These are phyloP conservation scores for Pseudoturritis turrita DNA, from an alignment of 345 rosid species.

Conservation along the genomic window DNA sequence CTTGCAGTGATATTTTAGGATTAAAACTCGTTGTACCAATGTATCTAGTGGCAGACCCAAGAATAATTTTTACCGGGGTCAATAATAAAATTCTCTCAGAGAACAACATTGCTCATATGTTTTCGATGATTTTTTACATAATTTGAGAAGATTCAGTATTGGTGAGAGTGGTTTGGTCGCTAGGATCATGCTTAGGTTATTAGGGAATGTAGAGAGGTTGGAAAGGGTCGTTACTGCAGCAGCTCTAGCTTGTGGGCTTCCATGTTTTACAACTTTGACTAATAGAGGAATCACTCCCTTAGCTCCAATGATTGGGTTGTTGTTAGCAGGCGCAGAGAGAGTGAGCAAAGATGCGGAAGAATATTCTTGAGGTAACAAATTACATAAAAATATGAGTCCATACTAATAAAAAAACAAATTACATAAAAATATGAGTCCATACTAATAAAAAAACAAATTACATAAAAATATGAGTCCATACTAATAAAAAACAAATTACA, in stretches of 20 bases:
- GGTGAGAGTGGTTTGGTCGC: constrained; percentile 56
- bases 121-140: constrained; percentile 73
- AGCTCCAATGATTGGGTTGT: constrained; percentile 73
- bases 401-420: too few relatives aligned
- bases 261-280: constrained; percentile 58
- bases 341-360: constrained; percentile 90
- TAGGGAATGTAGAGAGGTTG: constrained; percentile 69
- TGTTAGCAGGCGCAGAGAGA: constrained; percentile 69
- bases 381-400: too few relatives aligned
- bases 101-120: constrained; percentile 83
- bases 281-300: constrained; percentile 81
- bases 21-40: too few relatives aligned
- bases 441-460: too few relatives aligned
- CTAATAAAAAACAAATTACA: too few relatives aligned
- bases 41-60: too few relatives aligned
- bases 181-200: constrained; percentile 47
- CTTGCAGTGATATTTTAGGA: too few relatives aligned
- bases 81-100: constrained; percentile 72
- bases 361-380: constrained; percentile 63
- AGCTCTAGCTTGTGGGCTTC: constrained; percentile 72
- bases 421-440: too few relatives aligned
- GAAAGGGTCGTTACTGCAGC: constrained; percentile 53
- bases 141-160: constrained; percentile 53
- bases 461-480: too few relatives aligned
- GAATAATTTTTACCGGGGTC: too few relatives aligned